Evolutionary conservation across 495 filamentous ascomycete species (phyloP), one percentile per base, ranked within the genome.

Genomic region (Neurospora sp.): DNA sequence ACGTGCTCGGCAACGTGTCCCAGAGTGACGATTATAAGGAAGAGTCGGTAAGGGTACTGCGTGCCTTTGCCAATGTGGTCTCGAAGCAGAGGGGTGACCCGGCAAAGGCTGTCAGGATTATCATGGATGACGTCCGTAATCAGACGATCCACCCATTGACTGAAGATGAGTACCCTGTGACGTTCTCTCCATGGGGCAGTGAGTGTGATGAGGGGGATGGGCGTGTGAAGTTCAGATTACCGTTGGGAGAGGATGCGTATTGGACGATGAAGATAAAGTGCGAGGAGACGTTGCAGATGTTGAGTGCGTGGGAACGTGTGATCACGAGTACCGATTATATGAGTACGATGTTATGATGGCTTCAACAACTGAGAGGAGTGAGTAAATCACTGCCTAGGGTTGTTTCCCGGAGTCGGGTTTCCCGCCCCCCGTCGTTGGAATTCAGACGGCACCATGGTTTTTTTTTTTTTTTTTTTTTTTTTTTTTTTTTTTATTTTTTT

Each of bases 41-140:
- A 16, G 44, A 69, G 42, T 78, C 69, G 27, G 69, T 10, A 31
- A 73, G n/a, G 38, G 14, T 47, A 20, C 42, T n/a, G 68, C 12
- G 38, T 31, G 0, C 1, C 6, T 71, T 71, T 45, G 71, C 47
- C 45, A 59, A 22, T 14, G 42, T 12, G 27, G 72, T 42, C 31
- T n/a, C 39, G 65, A 71, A 71, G 27, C 40, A 69, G 44, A 73
- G 41, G 4, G 73, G 73, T 10, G 77, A 78, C 39, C 71, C 76
- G 42, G 42, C 41, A 70, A 75, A 75, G 71, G 53, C 74, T 38
- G 72, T 74, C 10, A 70, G 61, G 41, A 69, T 73, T 20, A 74
- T 75, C 37, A 71, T 78, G 39, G 74, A 75, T 27, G 71, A 74
- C 1, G 44, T 77, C 71, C 75, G 73, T 39, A 71, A 73, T n/a